Base-by-base conservation (phyloP, 1,284 basidiomycete genomes). In the Sparassis latifolia region DNA sequence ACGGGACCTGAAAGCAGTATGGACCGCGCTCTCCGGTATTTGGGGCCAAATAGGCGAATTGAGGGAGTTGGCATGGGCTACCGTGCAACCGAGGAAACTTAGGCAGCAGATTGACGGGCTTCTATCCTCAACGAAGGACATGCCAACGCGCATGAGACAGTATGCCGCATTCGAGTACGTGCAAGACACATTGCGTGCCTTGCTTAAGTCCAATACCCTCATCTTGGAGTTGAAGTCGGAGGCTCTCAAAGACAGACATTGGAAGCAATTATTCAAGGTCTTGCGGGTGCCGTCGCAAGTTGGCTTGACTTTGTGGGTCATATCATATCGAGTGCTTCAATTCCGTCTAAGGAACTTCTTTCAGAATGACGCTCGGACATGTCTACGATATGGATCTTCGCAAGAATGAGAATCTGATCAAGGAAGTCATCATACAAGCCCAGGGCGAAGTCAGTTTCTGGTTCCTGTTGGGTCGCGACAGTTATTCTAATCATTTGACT, bases 81-180 rank as follows among this genome's bases (percentile, higher is more conserved):
- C 90, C 1, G 86, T 97, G 32, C 92, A 96, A 64, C 91, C 97
- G 20, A 82, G 97, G 61, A 98, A 98, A 71, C 69, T 99, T 52
- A 85, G 97, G 57, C 92, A 96, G 64, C 90, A 94, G 60, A 85
- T 99, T 52, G 97, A 99, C 62, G 84, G 78, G 3, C 76, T 99
- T 48, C 70, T 99, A 48, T 78, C 80, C 30, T 93, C 92, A 33
- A 98, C 95, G 20, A 94, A 95, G 69, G 96, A 98, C 47, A 96
- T 99, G 95, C 97, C 97, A 0, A 97, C 92, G 45, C 81, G 95
- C 51, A 99, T 99, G 97, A 83, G 97, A 53, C 97, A 99, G 67
- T 99, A 99, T 66, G 92, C 94, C 6, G 97, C 97, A 0, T 99
- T 98, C 64, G 97, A 99, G 74, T 96, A 92, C 65, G 93, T 99